Base-by-base conservation (phyloP, 495 filamentous ascomycete genomes). In the Tuber indicum region DNA sequence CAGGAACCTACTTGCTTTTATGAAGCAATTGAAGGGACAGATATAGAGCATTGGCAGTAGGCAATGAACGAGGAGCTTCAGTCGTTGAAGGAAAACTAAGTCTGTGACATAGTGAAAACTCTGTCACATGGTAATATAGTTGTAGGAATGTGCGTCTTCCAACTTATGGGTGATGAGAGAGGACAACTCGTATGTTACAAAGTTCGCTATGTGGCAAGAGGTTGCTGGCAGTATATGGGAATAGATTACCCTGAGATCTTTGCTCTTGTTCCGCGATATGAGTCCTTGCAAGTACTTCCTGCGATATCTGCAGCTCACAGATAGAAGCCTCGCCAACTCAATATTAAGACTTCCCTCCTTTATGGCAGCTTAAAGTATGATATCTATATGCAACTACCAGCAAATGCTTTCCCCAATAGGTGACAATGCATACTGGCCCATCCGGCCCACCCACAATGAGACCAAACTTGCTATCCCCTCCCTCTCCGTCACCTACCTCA, bases 71-170 rank as follows among this genome's bases (percentile, higher is more conserved):
- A 75, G 2, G 72, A 77, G 26, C 42, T 71, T 1, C 9, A 44
- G 3, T 74, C 66, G 8, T 23, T 75, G 0, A 17, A 70, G 23
- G 16, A 74, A 8, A 62, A 77, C 3, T 3, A 70, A 0, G 39
- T 71, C 3, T 75, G 76, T 52, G 16, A 44, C 42, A 16, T 71
- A 16, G 39, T 70, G 19, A 4, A 71, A 32, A 49, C 4, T 45
- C 76, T 73, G 4, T 17, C 10, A 32, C 58, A 75, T 23, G 16
- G 73, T 12, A 78, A 81, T 19, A 72, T 78, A 0, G 75, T 83
- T 66, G 69, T 23, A 9, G 71, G 74, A 41, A 80, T 78, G 75
- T 84, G 78, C 75, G 82, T 84, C 1, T 84, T 71, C n/a, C 77
- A 81, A 69, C 70, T 77, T 3, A 83, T 82, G 74, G 32, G 26